Evolutionary conservation across 2,329 filamentous ascomycete genomes (phyloP).

Genomic region (Aspergillus novofumigatus): DNA sequence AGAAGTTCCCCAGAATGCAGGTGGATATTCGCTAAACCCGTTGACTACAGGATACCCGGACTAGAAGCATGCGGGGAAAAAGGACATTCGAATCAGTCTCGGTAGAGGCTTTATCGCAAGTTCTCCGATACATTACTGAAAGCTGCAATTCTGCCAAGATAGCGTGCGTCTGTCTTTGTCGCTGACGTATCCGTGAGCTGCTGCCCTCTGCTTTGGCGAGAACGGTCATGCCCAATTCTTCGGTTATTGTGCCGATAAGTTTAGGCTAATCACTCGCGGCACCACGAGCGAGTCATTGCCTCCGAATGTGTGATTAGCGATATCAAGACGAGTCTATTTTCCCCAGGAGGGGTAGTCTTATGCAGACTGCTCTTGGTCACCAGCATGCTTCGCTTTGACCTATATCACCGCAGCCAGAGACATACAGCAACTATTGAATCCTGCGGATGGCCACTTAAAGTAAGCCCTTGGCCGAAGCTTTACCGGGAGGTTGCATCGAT

Average conservation of each 20-base stretch:
- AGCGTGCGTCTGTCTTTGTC: neutral
- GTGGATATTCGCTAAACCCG: slow-evolving; percentile 38
- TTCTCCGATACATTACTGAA: no score
- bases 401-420: neutral
- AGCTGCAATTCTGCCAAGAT: no score
- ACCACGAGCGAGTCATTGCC: neutral
- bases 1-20: slow-evolving; percentile 45
- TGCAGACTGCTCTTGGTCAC: neutral
- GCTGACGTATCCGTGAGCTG: neutral
- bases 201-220: no score
- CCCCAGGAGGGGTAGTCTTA: no score
- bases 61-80: no score
- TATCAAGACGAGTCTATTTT: neutral
- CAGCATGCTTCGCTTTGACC: neutral
- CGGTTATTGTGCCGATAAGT: neutral
- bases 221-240: neutral
- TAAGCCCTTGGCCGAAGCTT: neutral
- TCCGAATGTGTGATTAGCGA: neutral
- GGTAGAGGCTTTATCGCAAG: no score
- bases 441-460: neutral
- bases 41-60: no score
- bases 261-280: neutral
- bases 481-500: neutral
- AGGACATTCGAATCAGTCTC: no score
- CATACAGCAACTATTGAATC: neutral